Evolutionary conservation across 331 rosid genomes (phyloP), one percentile per base, ranked within the genome.

Genomic region (Malus hybrid): DNA sequence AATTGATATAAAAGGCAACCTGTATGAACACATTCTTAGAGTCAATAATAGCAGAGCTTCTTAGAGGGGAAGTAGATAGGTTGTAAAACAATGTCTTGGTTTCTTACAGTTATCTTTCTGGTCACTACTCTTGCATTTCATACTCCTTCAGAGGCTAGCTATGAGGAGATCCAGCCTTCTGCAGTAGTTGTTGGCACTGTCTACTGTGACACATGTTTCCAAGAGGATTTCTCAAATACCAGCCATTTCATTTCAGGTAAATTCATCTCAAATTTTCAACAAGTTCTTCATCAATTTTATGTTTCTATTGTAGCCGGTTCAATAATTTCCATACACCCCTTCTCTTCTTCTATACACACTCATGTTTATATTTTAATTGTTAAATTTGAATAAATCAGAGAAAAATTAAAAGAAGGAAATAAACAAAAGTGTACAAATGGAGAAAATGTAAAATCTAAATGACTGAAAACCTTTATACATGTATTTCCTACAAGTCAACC

Each of bases 201-300:
- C 50, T 44, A 44, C 50, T 44, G 50, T 44, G 50, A 44, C 50
- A 44, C 50, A 44, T 44, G 50, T 44, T 44, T 44, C 14, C 50
- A 44, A 44, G 50, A 44, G 15, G 50, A 75, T 60, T 83, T 86
- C 79, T 82, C 89, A 30, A 75, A 36, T 62, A 20, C 73, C 62
- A 82, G 85, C 81, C 93, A 85, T 77, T 87, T 90, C 92, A 84
- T 88, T 30, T 67, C 92, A 83, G 89, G 89, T 88, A 61, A 73
- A 24, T 28, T 67, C 61, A 7, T 53, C 66, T 22, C 69, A 15
- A 69, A 15, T 32, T 48, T 69, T 77, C 11, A 5, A 53, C 19
- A 60, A n/a, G 32, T 32, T 26, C 14, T 15, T 30, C 22, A 32
- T 15, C 7, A 34, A 5, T 1, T 1, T 53, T 4, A 0, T 44